Evolutionary conservation across 2,329 filamentous ascomycete species (phyloP).

Genomic region (Exophiala spinifera): DNA sequence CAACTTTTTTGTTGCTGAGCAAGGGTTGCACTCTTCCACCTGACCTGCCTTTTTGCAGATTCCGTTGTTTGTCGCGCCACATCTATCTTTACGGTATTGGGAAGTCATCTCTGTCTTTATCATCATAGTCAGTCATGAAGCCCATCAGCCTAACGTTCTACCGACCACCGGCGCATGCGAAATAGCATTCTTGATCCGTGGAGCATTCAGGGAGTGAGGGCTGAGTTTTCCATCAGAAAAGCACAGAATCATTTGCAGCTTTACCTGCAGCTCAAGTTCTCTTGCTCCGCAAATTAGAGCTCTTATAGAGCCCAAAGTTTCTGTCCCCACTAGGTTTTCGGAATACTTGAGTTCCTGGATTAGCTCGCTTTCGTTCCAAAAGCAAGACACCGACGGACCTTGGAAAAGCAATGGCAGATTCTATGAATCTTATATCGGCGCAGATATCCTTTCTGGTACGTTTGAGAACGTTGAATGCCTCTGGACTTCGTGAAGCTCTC

Average conservation of each 20-base stretch:
- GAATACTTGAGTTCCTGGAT: too few relatives aligned
- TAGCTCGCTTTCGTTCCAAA: too few relatives aligned
- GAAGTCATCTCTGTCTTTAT: not conserved
- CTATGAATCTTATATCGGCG: constrained; percentile 30
- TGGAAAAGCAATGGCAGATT: constrained; percentile 21
- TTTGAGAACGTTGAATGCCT: not conserved
- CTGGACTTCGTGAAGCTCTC: too few relatives aligned
- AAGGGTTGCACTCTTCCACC: constrained; percentile 1
- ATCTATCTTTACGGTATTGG: not conserved
- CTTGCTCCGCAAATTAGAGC: too few relatives aligned
- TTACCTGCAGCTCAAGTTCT: too few relatives aligned
- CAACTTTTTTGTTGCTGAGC: not conserved
- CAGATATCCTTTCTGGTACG: constrained; percentile 30
- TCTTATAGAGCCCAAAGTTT: too few relatives aligned
- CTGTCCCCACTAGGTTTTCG: too few relatives aligned
- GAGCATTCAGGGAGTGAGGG: not conserved
- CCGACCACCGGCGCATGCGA: constrained; percentile 8
- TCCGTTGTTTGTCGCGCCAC: not conserved
- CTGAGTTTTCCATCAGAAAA: not conserved
- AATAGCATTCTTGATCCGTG: constrained; percentile 2
- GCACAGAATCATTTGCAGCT: too few relatives aligned
- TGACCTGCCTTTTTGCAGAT: not conserved
- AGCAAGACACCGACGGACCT: too few relatives aligned
- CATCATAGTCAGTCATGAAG: constrained; percentile 5
- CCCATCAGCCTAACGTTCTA: constrained; percentile 12